Evolutionary conservation across 108 stramenopile species (phyloP).

Genomic region (Stephanodiscus triporus): DNA sequence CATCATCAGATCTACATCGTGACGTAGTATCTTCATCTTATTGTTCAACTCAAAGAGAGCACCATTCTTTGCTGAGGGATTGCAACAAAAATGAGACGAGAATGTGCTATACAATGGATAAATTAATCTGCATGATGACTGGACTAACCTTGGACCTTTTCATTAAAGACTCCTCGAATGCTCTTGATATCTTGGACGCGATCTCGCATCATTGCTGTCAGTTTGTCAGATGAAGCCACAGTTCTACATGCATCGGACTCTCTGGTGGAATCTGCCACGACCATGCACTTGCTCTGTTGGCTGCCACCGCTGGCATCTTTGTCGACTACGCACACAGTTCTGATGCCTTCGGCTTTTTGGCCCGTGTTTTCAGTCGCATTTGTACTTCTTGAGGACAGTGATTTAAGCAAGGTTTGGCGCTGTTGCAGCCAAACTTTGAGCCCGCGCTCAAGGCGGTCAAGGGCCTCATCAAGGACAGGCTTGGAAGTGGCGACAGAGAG

Average conservation of each 20-base stretch:
- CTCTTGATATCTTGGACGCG: not conserved
- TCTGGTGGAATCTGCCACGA: not conserved
- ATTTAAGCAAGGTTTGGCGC: no score
- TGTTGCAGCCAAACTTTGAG: no score
- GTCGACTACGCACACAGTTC: not conserved
- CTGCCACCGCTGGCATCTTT: no score
- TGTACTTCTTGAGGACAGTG: no score
- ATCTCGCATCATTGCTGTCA: not conserved
- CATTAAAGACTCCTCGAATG: not conserved
- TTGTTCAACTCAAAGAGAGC: not conserved
- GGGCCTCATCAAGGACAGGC: no score
- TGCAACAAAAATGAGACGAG: not conserved
- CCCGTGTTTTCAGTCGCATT: not conserved
- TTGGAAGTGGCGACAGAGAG: no score
- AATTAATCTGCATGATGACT: not conserved
- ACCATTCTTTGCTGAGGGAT: not conserved
- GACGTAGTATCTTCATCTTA: not conserved
- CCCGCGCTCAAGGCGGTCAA: no score
- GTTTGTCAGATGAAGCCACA: not conserved
- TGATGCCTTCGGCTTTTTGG: not conserved
- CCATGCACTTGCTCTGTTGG: not conserved
- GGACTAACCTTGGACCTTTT: not conserved
- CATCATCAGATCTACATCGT: not conserved
- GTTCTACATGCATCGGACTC: not conserved
- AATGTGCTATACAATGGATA: not conserved